Evolutionary conservation across 495 filamentous ascomycete genomes (phyloP).

Genomic region (Podospora australis): DNA sequence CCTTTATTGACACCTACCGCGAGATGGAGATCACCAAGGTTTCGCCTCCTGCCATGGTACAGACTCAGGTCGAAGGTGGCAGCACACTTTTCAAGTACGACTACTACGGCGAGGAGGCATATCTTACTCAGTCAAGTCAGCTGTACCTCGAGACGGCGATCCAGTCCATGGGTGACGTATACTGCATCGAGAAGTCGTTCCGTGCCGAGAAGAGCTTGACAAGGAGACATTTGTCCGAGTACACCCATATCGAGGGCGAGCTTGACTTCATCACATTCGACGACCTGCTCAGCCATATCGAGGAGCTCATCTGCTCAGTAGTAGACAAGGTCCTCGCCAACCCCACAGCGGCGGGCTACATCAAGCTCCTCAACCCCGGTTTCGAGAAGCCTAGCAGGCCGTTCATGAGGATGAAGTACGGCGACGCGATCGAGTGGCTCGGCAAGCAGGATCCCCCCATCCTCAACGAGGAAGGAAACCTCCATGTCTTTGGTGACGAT

Average conservation of each 20-base stretch:
- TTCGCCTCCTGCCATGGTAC: constrained; percentile 91
- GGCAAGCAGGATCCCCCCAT: constrained; percentile 70
- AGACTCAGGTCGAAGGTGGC: constrained; percentile 96
- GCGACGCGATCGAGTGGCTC: constrained; percentile 91
- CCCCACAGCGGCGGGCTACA: constrained; percentile 56
- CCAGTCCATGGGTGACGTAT: constrained; percentile 85
- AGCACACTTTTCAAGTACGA: constrained; percentile 88
- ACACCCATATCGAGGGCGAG: constrained; percentile 96
- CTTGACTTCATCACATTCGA: constrained; percentile 92
- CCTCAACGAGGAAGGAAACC: constrained; percentile 82
- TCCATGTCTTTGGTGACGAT: constrained; percentile 91
- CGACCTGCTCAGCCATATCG: constrained; percentile 86
- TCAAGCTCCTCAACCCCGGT: constrained; percentile 78
- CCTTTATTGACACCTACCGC: constrained; percentile 76
- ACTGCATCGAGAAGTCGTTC: constrained; percentile 97
- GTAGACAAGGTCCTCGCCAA: constrained; percentile 70
- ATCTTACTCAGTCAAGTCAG: constrained; percentile 94
- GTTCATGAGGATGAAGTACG: constrained; percentile 93
- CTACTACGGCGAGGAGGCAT: constrained; percentile 93
- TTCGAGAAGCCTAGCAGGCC: constrained; percentile 81
- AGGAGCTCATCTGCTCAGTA: constrained; percentile 81
- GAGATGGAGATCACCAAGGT: constrained; percentile 78
- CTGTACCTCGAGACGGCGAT: constrained; percentile 96
- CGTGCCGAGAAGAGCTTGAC: constrained; percentile 95
- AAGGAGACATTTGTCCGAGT: constrained; percentile 89